A percentile compares a stretch with the other conserved stretches of the same genome.
phyloP scores from a whole-genome alignment of 495 filamentous ascomycete species.

The Tuber brumale region DNA sequence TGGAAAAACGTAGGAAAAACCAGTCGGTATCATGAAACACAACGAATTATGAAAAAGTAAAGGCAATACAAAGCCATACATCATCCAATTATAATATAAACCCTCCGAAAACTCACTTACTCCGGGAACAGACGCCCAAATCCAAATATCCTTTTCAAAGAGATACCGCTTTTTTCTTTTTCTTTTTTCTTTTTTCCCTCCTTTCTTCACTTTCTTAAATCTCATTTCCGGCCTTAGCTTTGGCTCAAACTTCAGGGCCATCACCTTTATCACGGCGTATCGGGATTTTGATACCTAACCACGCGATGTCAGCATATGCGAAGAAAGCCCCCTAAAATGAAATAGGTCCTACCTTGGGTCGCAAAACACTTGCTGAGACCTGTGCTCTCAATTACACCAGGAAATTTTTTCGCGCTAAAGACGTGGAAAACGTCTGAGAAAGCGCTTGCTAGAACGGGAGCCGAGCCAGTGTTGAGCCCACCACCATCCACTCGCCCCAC shows the following conservation, averaged over 20 bases:
- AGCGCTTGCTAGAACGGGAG: constrained; percentile 76
- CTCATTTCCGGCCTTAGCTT: neutral
- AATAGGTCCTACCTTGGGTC: constrained; percentile 64
- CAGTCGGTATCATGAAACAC: constrained; percentile 16
- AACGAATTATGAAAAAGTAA: constrained; percentile 27
- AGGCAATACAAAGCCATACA: constrained; percentile 38
- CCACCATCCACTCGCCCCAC: constrained; percentile 52
- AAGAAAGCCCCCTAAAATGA: neutral
- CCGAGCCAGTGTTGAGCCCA: constrained; percentile 67
- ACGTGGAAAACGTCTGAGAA: constrained; percentile 91
- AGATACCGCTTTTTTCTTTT: neutral
- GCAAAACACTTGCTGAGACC: constrained; percentile 91
- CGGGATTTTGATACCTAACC: constrained; percentile 42
- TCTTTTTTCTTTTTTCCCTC: neutral
- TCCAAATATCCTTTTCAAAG: constrained; percentile 27
- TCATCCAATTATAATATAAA: constrained; percentile 38
- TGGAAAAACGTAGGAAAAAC: constrained; percentile 8
- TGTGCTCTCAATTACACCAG: constrained; percentile 92
- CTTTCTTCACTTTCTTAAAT: neutral
- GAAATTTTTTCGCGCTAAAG: constrained; percentile 95
- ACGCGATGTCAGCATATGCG: constrained; percentile 11
- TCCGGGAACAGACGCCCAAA: constrained; percentile 31
- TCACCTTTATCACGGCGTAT: constrained; percentile 42
- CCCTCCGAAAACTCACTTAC: constrained; percentile 37
- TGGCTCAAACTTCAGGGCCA: constrained; percentile 32